Percentiles rank a stretch among this genome's conserved stretches.
These are phyloP conservation scores for Pythium rishiriense DNA, from an alignment of 352 stramenopile species.

Conservation along the genomic window DNA sequence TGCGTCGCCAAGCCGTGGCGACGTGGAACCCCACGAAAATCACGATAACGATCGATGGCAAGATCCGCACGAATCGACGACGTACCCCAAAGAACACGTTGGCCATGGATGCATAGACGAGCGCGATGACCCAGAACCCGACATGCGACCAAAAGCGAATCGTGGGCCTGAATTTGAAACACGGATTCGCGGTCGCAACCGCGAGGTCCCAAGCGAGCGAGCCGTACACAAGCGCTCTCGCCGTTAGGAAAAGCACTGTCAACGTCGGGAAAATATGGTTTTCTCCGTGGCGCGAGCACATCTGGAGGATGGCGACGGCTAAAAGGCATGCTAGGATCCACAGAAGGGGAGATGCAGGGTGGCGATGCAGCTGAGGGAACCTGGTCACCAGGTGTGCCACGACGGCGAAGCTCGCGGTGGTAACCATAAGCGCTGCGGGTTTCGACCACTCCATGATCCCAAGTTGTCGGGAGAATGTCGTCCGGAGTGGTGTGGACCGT, in stretches of 20 bases:
- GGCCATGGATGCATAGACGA: neutral
- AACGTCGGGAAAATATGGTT: neutral
- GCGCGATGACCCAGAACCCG: neutral
- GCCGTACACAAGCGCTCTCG: neutral
- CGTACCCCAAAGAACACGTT: neutral
- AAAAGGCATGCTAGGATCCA: neutral
- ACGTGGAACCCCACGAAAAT: neutral
- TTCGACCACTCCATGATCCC: too few species aligned
- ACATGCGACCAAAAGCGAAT: neutral
- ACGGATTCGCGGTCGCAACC: neutral
- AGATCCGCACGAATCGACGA: neutral
- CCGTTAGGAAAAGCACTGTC: neutral
- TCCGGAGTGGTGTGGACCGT: too few species aligned
- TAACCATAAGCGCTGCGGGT: neutral
- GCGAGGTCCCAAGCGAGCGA: neutral
- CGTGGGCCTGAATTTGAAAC: neutral
- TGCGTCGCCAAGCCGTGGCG: neutral
- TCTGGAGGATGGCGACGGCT: neutral
- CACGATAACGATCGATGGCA: neutral
- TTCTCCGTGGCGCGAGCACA: neutral
- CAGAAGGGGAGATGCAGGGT: neutral
- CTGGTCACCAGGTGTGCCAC: neutral
- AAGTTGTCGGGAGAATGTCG: too few species aligned
- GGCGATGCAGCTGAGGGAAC: neutral
- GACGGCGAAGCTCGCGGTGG: neutral